A percentile compares a stretch with the other conserved stretches of the same genome.
Evolutionary conservation across 2,329 filamentous ascomycete species (phyloP).

Genomic region (Rutstroemia sp.): DNA sequence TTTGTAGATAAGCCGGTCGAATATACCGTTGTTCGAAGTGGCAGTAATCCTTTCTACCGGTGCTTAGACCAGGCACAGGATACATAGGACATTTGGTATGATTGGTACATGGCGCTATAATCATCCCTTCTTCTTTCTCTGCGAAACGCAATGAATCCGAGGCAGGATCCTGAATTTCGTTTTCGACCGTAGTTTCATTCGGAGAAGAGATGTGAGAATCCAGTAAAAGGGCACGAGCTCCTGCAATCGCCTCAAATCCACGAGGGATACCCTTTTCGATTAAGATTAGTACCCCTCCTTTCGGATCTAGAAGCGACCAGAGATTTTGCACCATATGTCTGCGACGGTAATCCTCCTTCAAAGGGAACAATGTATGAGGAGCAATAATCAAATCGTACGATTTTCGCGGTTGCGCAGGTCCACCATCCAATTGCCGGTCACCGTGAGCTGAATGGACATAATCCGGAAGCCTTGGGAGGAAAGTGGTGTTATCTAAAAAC

Average conservation of each 20-base stretch:
- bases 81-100: conserved; percentile 90
- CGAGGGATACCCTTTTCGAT: conserved; percentile 87
- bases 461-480: conserved; percentile 86
- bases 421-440: conserved; percentile 52
- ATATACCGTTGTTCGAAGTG: conserved; percentile 86
- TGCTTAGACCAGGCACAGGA: conserved; percentile 56
- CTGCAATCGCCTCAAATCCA: conserved; percentile 87
- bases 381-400: conserved; percentile 86
- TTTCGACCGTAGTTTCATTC: conserved; percentile 36
- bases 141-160: conserved; percentile 16
- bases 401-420: conserved; percentile 55
- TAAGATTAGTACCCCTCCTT: conserved; percentile 79
- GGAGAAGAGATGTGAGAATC: conserved; percentile 66
- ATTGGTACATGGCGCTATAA: conserved; percentile 77
- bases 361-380: conserved; percentile 70
- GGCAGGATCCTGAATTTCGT: conserved; percentile 21
- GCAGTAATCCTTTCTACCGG: conserved; percentile 81
- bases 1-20: conserved; percentile 73
- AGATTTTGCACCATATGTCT: conserved; percentile 79
- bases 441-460: conserved; percentile 61
- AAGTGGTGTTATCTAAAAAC: conserved; percentile 82
- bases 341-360: conserved; percentile 69
- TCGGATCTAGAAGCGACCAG: conserved; percentile 76
- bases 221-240: conserved; percentile 71
- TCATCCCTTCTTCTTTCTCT: conserved; percentile 53